phyloP scores from a whole-genome alignment of 139 green algal genomes.

The Micractinium sp. region DNA sequence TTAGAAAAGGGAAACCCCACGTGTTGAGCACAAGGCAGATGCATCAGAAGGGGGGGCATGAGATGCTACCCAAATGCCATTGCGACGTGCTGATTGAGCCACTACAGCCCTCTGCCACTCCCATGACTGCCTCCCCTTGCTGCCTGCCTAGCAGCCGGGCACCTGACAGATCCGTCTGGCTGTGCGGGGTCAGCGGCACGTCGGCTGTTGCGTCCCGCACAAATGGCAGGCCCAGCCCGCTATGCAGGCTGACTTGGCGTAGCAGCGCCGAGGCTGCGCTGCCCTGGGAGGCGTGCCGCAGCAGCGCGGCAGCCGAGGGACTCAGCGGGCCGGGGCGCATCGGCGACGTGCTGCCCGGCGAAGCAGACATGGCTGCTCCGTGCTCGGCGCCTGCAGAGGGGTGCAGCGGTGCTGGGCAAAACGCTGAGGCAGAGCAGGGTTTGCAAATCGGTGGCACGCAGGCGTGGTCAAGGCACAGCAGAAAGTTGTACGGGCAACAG shows the following conservation, averaged over 20 bases:
- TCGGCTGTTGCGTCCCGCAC: neutral
- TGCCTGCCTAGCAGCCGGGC: neutral
- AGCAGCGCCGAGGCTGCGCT: conserved; percentile 19
- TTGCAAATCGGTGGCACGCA: neutral
- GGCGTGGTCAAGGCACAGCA: neutral
- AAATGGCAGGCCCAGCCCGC: neutral
- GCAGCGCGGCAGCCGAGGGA: neutral
- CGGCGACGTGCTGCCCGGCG: neutral
- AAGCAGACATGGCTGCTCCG: neutral
- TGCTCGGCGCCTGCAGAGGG: neutral
- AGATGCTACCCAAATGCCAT: neutral
- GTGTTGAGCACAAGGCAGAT: neutral
- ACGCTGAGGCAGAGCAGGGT: no score
- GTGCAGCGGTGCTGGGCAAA: no score
- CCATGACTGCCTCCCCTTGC: no score
- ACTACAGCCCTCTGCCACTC: no score
- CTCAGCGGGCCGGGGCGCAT: neutral
- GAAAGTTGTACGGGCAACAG: neutral
- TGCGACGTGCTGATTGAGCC: no score
- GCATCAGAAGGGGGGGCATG: neutral
- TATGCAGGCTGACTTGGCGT: conserved; percentile 6
- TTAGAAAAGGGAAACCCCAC: no score
- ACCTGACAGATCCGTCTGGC: neutral
- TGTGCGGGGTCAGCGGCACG: neutral
- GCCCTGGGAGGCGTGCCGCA: neutral